Evolutionary conservation across 108 stramenopile species (phyloP), one percentile per base, ranked within the genome.

Genomic region (Phaeodactylum tricornutum): DNA sequence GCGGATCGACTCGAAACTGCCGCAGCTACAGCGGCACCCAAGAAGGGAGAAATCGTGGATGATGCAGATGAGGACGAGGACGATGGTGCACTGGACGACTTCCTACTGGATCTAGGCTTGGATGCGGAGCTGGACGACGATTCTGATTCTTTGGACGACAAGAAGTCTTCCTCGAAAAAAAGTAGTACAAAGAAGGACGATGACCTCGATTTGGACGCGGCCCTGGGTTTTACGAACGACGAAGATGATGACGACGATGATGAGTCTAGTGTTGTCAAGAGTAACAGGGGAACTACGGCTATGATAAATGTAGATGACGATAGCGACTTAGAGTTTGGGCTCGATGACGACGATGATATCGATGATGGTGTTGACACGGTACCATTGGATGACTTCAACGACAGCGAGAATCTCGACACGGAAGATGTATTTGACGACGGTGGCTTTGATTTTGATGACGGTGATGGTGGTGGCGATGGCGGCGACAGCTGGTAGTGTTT

Each of bases 81-180:
- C 1, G 61, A 69, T 9, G 52, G 42, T 31, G 62, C 53, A 43
- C 50, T 71, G 15, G 84, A 81, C 47, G 75, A 79, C 38, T 82
- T 87, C 50, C 63, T 87, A 51, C 62, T 83, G 2, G 83, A 81
- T 65, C 64, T 90, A 22, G 87, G 79, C 20, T 55, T 75, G 43
- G 86, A 78, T 43, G 49, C 54, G 16, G 72, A 69, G 50, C 74
- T 59, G 1, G 76, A 69, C 14, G 66, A 69, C 0, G 62, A 74
- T 14, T 64, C 50, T 11, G 73, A 61, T 27, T 9, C n/a, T n/a
- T n/a, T n/a, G n/a, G n/a, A n/a, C n/a, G n/a, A n/a, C n/a, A n/a
- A n/a, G n/a, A n/a, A n/a, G n/a, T n/a, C n/a, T n/a, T n/a, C n/a
- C n/a, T n/a, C n/a, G n/a, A n/a, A n/a, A n/a, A n/a, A n/a, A n/a